Conservation (phyloP, 2,329 filamentous ascomycete genomes). For the Fonsecaea multimorphosa region DNA sequence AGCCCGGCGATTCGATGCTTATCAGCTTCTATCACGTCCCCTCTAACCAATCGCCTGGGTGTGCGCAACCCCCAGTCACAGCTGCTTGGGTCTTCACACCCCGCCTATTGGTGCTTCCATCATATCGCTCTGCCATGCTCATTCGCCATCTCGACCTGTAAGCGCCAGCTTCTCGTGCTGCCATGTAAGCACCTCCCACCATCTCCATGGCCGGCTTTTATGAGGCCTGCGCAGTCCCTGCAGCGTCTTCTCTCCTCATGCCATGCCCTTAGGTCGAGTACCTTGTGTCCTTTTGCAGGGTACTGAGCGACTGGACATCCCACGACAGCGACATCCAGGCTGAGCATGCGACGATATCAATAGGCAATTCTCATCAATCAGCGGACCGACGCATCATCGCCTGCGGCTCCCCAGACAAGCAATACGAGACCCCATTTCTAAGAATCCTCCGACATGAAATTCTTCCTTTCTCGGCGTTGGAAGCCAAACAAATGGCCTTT, state of each 20-base stretch:
- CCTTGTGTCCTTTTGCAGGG: neutral
- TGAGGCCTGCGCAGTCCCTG: constrained; percentile 5
- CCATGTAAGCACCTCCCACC: constrained; percentile 28
- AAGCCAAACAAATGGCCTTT: constrained; percentile 55
- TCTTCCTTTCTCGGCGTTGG: constrained; percentile 62
- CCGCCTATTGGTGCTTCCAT: constrained; percentile 11
- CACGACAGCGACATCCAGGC: constrained; percentile 6
- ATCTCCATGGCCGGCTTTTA: constrained; percentile 15
- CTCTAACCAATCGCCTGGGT: constrained; percentile 13
- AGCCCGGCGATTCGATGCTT: constrained; percentile 19
- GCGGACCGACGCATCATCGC: constrained; percentile 13
- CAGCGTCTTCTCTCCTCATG: constrained; percentile 20
- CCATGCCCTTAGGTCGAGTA: neutral
- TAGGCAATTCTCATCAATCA: neutral
- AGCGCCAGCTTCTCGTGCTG: constrained; percentile 29
- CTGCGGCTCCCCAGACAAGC: constrained; percentile 3
- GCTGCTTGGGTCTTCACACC: constrained; percentile 20
- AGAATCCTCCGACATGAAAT: constrained; percentile 26
- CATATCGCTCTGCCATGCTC: constrained; percentile 12
- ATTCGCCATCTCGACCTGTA: constrained; percentile 31
- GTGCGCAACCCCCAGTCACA: neutral
- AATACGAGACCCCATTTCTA: neutral
- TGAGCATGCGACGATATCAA: constrained; percentile 20
- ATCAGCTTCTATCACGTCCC: constrained; percentile 19
- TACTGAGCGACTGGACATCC: constrained; percentile 6